Percentiles rank a stretch among this genome's conserved stretches.
phyloP scores from a whole-genome alignment of 768 basidiomycete genomes.

The Pisolithus marmoratus region DNA sequence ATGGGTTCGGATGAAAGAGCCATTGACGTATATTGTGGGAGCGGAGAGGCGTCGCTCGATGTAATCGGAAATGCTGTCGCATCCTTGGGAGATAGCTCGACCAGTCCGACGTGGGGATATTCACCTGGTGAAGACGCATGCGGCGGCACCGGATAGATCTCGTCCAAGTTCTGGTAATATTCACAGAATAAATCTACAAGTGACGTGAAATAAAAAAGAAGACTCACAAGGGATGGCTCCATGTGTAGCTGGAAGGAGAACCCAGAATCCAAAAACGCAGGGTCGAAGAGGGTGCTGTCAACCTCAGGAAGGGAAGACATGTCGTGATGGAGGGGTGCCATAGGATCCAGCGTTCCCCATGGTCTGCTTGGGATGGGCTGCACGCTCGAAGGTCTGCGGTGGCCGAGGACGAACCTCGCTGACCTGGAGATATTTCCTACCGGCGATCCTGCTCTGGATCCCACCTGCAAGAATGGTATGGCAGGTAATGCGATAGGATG shows the following conservation, averaged over 20 bases:
- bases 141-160: slow-evolving; percentile 20
- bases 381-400: slow-evolving; percentile 47
- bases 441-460: slow-evolving; percentile 42
- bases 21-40: neutral
- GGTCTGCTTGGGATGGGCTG: slow-evolving; percentile 30
- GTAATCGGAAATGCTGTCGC: slow-evolving; percentile 5
- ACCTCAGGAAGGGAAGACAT: slow-evolving; percentile 45
- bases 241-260: slow-evolving; percentile 20
- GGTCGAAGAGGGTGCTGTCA: slow-evolving; percentile 44
- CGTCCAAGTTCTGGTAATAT: slow-evolving; percentile 14
- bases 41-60: slow-evolving; percentile 1
- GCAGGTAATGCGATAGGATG: slow-evolving; percentile 41
- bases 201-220: neutral
- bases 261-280: slow-evolving; percentile 30
- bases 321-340: slow-evolving; percentile 35
- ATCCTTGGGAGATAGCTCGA: slow-evolving; percentile 21
- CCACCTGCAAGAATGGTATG: slow-evolving; percentile 34
- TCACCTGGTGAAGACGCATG: slow-evolving; percentile 13
- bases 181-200: neutral
- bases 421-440: slow-evolving; percentile 39
- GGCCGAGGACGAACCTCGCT: slow-evolving; percentile 36
- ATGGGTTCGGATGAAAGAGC: neutral
- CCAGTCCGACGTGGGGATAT: slow-evolving; percentile 14
- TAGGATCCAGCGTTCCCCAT: slow-evolving; percentile 23
- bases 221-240: slow-evolving; percentile 15